Conservation (phyloP, 2,329 filamentous ascomycete genomes). For the Paecilomyces variotii region DNA sequence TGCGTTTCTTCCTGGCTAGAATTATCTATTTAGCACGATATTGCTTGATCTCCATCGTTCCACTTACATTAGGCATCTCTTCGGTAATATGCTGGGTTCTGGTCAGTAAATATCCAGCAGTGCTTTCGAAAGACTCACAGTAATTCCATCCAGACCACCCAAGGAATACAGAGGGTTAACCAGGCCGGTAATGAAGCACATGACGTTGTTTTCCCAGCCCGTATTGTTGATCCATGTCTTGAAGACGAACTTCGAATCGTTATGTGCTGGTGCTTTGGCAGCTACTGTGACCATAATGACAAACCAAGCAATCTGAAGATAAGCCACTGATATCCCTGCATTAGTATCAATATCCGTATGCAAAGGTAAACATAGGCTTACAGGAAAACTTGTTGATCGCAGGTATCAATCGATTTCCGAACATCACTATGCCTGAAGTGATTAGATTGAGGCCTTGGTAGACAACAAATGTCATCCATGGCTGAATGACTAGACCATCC, state of each 20-base stretch:
- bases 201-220: conserved; percentile 43
- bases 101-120: background rate
- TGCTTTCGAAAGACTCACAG: conserved; percentile 12
- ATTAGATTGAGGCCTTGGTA: conserved; percentile 34
- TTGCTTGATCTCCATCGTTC: background rate
- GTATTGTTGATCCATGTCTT: conserved; percentile 47
- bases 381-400: conserved; percentile 38
- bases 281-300: conserved; percentile 42
- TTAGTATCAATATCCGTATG: background rate
- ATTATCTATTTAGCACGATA: background rate
- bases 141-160: conserved; percentile 41
- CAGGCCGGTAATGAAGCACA: conserved; percentile 45
- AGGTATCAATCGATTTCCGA: conserved; percentile 40
- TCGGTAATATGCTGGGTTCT: conserved; percentile 40
- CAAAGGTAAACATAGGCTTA: conserved; percentile 6
- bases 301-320: conserved; percentile 42
- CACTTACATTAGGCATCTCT: conserved; percentile 43
- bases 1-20: conserved; percentile 22
- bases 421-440: conserved; percentile 40
- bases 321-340: conserved; percentile 24
- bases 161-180: conserved; percentile 43
- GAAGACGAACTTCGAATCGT: conserved; percentile 44
- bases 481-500: conserved; percentile 31
- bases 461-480: conserved; percentile 43
- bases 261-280: conserved; percentile 39